Evolutionary conservation across 441 rosid species (phyloP).

Genomic region (Eruca vesicaria): DNA sequence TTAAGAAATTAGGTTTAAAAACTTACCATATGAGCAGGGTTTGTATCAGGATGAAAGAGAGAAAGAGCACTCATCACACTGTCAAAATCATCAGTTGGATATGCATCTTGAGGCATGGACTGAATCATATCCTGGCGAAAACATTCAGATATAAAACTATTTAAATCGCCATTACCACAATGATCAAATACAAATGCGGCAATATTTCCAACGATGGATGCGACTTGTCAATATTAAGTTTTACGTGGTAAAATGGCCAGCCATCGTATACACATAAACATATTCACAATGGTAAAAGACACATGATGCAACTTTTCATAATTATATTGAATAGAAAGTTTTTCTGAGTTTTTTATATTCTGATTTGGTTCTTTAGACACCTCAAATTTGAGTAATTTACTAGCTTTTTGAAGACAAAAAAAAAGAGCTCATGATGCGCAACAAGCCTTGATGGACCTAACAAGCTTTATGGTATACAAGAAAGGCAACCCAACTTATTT

Average conservation of each 20-base stretch:
- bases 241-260: background rate
- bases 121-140: conserved; percentile 76
- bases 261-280: background rate
- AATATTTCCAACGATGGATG: background rate
- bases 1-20: background rate
- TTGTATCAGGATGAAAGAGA: conserved; percentile 87
- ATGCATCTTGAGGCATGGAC: conserved; percentile 89
- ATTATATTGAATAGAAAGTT: no score
- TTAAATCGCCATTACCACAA: background rate
- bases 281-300: no score
- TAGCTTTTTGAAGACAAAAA: no score
- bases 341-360: no score
- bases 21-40: conserved; percentile 79
- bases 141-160: background rate
- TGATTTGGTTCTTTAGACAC: no score
- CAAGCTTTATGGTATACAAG: background rate
- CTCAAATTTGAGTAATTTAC: no score
- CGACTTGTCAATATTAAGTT: background rate
- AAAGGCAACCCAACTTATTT: background rate
- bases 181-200: background rate
- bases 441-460: background rate
- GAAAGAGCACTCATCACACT: conserved; percentile 93
- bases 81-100: conserved; percentile 80
- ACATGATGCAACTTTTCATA: no score
- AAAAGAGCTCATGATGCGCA: background rate